Base-by-base conservation (phyloP, 2,329 filamentous ascomycete species). In the Xylariaceae sp. region DNA sequence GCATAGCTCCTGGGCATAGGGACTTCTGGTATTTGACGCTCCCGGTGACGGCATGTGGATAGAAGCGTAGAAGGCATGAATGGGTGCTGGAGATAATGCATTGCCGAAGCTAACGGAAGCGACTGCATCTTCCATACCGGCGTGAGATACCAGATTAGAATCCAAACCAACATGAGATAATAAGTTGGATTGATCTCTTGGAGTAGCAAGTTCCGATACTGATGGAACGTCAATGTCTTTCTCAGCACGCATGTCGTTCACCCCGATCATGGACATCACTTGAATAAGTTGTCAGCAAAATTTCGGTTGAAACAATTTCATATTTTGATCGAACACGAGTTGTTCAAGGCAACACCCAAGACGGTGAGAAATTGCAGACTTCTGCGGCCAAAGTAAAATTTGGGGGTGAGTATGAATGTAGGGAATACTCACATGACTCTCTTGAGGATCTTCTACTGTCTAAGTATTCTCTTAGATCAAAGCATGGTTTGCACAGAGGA, bases 191-290 rank as follows among this genome's bases (percentile, higher is more conserved):
- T 59, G 61, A 43, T 71, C 67, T 37, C 60, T 63, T 8, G 70
- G 70, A 17, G 69, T 73, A 48, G 65, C 68, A 44, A 71, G 61
- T 48, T 72, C 70, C 14, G 68, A 72, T 29, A 65, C 60, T n/a
- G 68, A 69, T 6, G 63, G 64, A 33, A 67, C 53, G 44, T 71
- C 69, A 32, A 65, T 67, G 43, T 71, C 68, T 17, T 50, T 54
- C 32, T 69, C 65, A 27, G 57, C 62, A 22, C 55, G 60, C 7
- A 29, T 45, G 8, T 54, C 50, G 17, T 52, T 40, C 19, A 48
- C 40, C 38, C 67, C 68, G 47, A 71, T 65, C 65, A 73, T 71
- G 39, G 69, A 71, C 17, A 67, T 57, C 25, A 72, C 27, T 32
- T 32, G 7, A 16, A n/a, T n/a, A n/a, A n/a, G n/a, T n/a, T n/a